Evolutionary conservation across 805 yeast species (phyloP), one percentile per base, ranked within the genome.

Genomic region (Torulaspora maleeae): DNA sequence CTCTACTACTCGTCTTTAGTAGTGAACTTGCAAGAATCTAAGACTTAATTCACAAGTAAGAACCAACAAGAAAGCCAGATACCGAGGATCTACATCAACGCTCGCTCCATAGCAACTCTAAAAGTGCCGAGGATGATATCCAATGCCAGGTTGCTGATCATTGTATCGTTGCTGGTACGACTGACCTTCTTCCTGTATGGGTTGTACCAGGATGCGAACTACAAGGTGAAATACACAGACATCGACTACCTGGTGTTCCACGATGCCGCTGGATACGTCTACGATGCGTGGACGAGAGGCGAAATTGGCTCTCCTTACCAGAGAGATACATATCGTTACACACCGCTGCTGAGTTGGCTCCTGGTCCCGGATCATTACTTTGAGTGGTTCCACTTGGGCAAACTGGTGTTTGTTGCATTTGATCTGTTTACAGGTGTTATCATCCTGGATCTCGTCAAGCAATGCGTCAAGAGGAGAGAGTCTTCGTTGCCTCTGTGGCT

Each of bases 191-290:
- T 88, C 54, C 53, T 70, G 3, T 93, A 79, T 68, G 98, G 99
- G 0, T 64, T 85, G 2, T 89, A 86, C 62, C 99, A 93, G 64
- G 99, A 93, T 65, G 74, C 77, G 4, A 67, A 78, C 52, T 78
- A 86, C 79, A 79, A 79, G 9, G 84, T 90, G 15, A 83, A 84
- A 51, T 93, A 88, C 69, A 93, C 99, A 0, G 99, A 93, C 58
- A 85, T 93, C 39, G 99, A 93, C 65, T 93, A 93, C 66, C 73
- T 80, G 61, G 99, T 93, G 38, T 93, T 93, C 63, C 80, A 95
- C 2, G 98, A 93, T 69, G 98, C 99, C 7, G 80, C 97, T 1
- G 67, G 72, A 29, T 87, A 77, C 58, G 85, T 88, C 8, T 71
- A 71, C 52, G 45, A 72, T 1, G 78, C 79, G 2, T 9, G 44